Base-by-base conservation (phyloP, 2,329 filamentous ascomycete species). In the Leptodontidium sp. region DNA sequence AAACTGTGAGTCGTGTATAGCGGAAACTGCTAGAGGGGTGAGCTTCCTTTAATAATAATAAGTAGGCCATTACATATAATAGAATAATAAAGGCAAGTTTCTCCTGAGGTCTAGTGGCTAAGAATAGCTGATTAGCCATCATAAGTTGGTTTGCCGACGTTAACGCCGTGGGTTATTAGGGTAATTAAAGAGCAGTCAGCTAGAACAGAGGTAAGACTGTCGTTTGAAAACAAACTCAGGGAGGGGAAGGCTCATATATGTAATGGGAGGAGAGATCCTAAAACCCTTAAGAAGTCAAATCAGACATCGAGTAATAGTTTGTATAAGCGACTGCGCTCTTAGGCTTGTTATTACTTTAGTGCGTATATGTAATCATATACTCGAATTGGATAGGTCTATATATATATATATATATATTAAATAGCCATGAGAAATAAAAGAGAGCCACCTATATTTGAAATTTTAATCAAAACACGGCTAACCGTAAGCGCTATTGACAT, bases 1-100 rank as follows among this genome's bases (percentile, higher is more conserved):
- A 58, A 26, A 58, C 17, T 58, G 26, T 58, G 29, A n/a, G 11
- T 58, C n/a, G 9, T 58, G 14, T 58, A 58, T 35, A 58, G 17
- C 53, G 26, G 26, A 58, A 58, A 58, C 26, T 38, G 29, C 29
- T 58, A 58, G 26, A 35, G 35, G 26, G 14, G 14, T 58, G 14
- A 58, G 53, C 53, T 58, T 38, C 53, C 14, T 35, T 58, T 26
- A 58, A 58, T 21, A 17, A 58, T 58, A 58, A 58, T 58, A 58
- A 58, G 53, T 38, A 35, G 53, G 53, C 53, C 26, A 14, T 58
- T 58, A 58, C 14, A 58, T 58, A 58, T 26, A 58, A 58, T 58
- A 58, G 26, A 58, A 58, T 58, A 26, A 58, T 58, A 58, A 3
- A 58, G 14, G 17, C 2, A 58, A 15, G 53, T 58, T 58, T 58